Base-by-base conservation (phyloP, 2,329 filamentous ascomycete species). In the Monosporascus sp. region DNA sequence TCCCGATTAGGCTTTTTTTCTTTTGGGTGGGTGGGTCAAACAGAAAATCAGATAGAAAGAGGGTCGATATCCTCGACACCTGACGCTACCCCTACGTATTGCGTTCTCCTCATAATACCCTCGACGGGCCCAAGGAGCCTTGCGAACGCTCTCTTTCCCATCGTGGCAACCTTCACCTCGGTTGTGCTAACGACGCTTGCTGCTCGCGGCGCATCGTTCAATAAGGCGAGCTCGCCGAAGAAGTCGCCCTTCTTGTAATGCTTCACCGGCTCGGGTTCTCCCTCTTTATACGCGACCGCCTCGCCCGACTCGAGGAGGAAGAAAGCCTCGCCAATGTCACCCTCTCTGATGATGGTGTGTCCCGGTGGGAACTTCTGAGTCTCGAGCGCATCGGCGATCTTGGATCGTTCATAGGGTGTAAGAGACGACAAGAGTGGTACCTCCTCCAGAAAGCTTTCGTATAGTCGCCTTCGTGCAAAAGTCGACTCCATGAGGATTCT, bases 401-500 rank as follows among this genome's bases (percentile, higher is more conserved):
- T 99, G 66, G 90, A 91, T 54, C 94, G 87, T 74, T 99, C 94
- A 71, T 97, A 97, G 0, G 89, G 81, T 45, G 92, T 96, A 53
- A 99, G 80, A 22, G 84, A 86, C 3, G 87, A 81, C 26, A 99
- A 82, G 31, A 97, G 79, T 0, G 91, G 90, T 2, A 97, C 94
- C 68, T 96, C 91, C 69, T 96, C 92, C 22, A 99, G 79, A 78
- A 99, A 97, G 62, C 86, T 90, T 74, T 99, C 94, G 73, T 97
- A 97, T 86, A 97, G 93, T 65, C 93, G 89, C 63, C 94, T 87
- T 53, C 93, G 89, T 64, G 95, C 90, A 76, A 97, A 97, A 3
- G 94, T 96, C 40, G 90, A 95, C 74, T 97, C 93, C 92, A 99
- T 97, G 58, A 99, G 80, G 60, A 99, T 97, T 56, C 94, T 89